phyloP scores from a whole-genome alignment of 1,139 yeast species.

The Debaryomyces singareniensis region DNA sequence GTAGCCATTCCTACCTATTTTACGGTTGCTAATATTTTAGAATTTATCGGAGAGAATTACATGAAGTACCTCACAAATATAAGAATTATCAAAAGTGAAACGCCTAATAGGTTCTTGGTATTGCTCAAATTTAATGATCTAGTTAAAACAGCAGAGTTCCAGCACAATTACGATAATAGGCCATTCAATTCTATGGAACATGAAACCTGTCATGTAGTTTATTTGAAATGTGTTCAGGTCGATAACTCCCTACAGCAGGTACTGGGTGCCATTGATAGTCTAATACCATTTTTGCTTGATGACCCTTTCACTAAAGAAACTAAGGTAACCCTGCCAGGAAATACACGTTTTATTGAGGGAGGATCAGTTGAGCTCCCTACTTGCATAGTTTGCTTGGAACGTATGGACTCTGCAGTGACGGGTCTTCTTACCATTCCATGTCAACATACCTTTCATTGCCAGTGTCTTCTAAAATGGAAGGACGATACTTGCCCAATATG shows the following conservation, averaged over 20 bases:
- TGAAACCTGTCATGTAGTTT: constrained; percentile 75
- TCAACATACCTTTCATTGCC: constrained; percentile 91
- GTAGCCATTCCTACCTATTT: constrained; percentile 84
- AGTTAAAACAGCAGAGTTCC: constrained; percentile 55
- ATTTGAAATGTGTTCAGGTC: constrained; percentile 47
- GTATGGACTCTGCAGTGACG: constrained; percentile 77
- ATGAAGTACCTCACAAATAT: constrained; percentile 62
- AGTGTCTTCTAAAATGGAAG: constrained; percentile 81
- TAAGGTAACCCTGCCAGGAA: constrained; percentile 2
- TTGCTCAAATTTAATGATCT: constrained; percentile 64
- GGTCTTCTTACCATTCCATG: constrained; percentile 87
- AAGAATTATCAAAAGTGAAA: constrained; percentile 61
- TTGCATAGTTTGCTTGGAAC: constrained; percentile 88
- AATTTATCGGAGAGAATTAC: constrained; percentile 64
- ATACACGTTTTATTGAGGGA: constrained; percentile 8
- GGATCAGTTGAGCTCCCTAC: constrained; percentile 69
- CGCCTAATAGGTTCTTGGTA: constrained; percentile 69
- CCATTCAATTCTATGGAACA: constrained; percentile 85
- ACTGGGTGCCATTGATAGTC: constrained; percentile 16
- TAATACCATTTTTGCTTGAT: constrained; percentile 60
- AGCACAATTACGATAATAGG: constrained; percentile 62
- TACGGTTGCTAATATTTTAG: constrained; percentile 77
- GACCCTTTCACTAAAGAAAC: constrained; percentile 61
- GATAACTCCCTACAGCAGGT: constrained; percentile 9
- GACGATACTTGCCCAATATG: constrained; percentile 93